Base-by-base conservation (phyloP, 768 basidiomycete genomes). In the Pleurotus giganteus region DNA sequence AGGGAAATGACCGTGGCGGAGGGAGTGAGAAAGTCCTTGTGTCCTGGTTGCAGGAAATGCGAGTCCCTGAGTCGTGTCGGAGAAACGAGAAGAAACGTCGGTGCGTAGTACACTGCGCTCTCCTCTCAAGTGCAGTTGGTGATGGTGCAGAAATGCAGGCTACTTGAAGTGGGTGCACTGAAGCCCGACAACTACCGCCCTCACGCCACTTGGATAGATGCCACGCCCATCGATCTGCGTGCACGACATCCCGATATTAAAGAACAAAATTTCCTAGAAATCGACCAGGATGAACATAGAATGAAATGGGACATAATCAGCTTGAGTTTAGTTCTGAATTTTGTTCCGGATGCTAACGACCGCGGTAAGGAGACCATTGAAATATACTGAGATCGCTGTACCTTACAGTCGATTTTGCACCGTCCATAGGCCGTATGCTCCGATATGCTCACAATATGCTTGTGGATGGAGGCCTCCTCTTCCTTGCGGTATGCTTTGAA, bases 101-200 rank as follows among this genome's bases (percentile, higher is more conserved):
- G 82, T 78, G 56, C 26, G 69, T 57, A 62, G 61, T 12, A 27
- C 9, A 46, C n/a, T 26, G 36, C 49, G 13, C 51, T 27, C 9
- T 36, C 26, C 47, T n/a, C 32, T 23, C 47, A 50, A 24, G 23
- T 26, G 24, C 24, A 24, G 27, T 26, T 37, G 17, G n/a, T 49
- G 26, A 55, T 36, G 42, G n/a, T 23, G 12, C 56, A 26, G 50
- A 41, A 55, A 27, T 32, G 2, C 58, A 95, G 93, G 50, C 70
- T 96, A 51, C 79, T 97, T 4, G 94, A 97, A 71, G 88, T 95
- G 1, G 94, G 94, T 0, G 94, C 94, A 11, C 74, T 97, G 42
- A 85, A 81, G 57, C 90, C 88, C 8, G 87, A 91, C 61, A 97
- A 95, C 68, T 94, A 89, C 63, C 72, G 69, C 4, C 70, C 76